Percentiles rank a stretch among this genome's conserved stretches.
These are phyloP conservation scores for Coemansia sp. DNA, from an alignment of 192 early-diverging fungal genomes.

Conservation along the genomic window DNA sequence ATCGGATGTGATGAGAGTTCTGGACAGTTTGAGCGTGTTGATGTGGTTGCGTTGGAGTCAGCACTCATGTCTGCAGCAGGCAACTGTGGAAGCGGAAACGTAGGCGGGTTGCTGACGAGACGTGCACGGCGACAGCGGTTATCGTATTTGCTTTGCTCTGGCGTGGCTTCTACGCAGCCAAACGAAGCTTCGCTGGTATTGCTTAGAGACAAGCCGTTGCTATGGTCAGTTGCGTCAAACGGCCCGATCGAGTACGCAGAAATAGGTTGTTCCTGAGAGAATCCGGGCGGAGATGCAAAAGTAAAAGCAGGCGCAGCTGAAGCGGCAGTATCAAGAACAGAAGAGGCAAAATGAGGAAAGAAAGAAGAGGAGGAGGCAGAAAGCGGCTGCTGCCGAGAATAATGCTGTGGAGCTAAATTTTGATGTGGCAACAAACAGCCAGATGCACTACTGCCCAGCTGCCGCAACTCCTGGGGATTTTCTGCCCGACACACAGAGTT, in stretches of 20 bases:
- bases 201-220: no score
- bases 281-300: background rate
- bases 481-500: background rate
- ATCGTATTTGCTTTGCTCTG: background rate
- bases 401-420: conserved; percentile 6
- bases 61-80: conserved; percentile 7
- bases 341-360: conserved; percentile 11
- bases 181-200: no score
- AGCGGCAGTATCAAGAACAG: conserved; percentile 9
- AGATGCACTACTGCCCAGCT: conserved; percentile 1
- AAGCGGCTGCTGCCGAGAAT: conserved; percentile 12
- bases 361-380: conserved; percentile 14
- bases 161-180: background rate
- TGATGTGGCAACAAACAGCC: conserved; percentile 12
- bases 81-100: conserved; percentile 26
- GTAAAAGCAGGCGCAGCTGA: background rate
- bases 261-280: background rate
- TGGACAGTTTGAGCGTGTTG: background rate
- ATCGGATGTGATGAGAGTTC: background rate
- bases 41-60: background rate
- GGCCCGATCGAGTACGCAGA: background rate
- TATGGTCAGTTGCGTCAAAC: no score
- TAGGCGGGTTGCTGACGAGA: conserved; percentile 37
- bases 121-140: conserved; percentile 4
- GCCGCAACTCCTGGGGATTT: no score